Base-by-base conservation (phyloP, 805 yeast species). In the Jamesozyma hellenica region DNA sequence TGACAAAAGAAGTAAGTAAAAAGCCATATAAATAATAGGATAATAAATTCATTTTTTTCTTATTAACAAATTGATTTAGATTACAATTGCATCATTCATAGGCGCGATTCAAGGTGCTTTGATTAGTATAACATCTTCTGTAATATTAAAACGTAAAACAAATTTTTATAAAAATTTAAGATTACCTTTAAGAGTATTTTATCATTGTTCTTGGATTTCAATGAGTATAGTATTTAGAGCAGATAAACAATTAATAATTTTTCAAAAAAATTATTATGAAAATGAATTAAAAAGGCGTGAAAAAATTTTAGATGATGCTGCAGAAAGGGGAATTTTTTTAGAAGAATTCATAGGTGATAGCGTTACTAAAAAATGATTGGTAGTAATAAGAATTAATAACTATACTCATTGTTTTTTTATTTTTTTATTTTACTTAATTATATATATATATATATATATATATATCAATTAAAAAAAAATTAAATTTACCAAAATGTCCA, bases 31-130 rank as follows among this genome's bases (percentile, higher is more conserved):
- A n/a, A n/a, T n/a, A n/a, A n/a, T n/a, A n/a, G n/a, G n/a, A n/a
- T n/a, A n/a, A n/a, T n/a, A n/a, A n/a, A n/a, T n/a, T n/a, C n/a
- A n/a, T 28, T 26, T 12, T 12, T 12, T 33, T 33, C 18, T n/a
- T 25, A 18, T 15, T 21, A 13, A 30, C 33, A 19, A 9, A 11
- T 25, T 16, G n/a, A 21, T n/a, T 35, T 34, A 65, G 59, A 55
- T 67, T 6, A 49, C 63, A 3, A 47, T 55, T 12, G 67, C 72
- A 1, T 60, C 66, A 4, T 53, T 56, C 8, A 50, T 66, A 15
- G 74, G 73, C 28, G 71, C 68, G 1, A 46, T 58, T 1, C 67
- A 66, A 43, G 74, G 73, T 19, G 65, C 64, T 0, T 40, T 63
- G 10, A 49, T 67, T 28, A 65, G 72, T 34, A 27, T 63, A 8